Conservation (phyloP, 2,329 filamentous ascomycete species). For the Zasmidium cellare region DNA sequence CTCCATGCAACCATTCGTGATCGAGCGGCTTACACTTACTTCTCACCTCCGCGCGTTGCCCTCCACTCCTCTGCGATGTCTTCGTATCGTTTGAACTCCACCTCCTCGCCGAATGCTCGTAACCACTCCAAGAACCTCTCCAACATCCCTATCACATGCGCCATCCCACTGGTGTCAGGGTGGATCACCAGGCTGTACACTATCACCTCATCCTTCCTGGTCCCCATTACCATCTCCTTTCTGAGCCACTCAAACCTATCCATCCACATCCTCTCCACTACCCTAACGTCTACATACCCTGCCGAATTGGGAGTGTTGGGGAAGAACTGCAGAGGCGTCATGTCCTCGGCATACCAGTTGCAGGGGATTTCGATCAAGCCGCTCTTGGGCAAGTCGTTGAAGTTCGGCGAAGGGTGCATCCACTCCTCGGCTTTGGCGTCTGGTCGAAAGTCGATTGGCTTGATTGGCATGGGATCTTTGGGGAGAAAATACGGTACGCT, state of each 20-base stretch:
- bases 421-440: slow-evolving; percentile 41
- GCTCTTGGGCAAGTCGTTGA: slow-evolving; percentile 30
- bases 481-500: slow-evolving; percentile 52
- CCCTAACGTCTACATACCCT: slow-evolving; percentile 58
- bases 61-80: slow-evolving; percentile 42
- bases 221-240: slow-evolving; percentile 32
- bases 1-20: no score
- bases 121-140: slow-evolving; percentile 55
- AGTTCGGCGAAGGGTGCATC: slow-evolving; percentile 46
- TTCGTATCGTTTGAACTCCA: slow-evolving; percentile 49
- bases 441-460: slow-evolving; percentile 42
- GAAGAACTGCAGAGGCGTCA: slow-evolving; percentile 51
- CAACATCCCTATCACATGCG: slow-evolving; percentile 61
- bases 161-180: slow-evolving; percentile 61
- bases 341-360: slow-evolving; percentile 56
- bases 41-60: neutral
- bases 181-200: slow-evolving; percentile 56
- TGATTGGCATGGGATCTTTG: slow-evolving; percentile 39
- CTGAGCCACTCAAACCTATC: slow-evolving; percentile 59
- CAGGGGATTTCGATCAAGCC: slow-evolving; percentile 49
- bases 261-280: slow-evolving; percentile 62
- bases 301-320: slow-evolving; percentile 53
- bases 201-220: slow-evolving; percentile 31
- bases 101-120: slow-evolving; percentile 45
- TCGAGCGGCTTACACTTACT: no score